Evolutionary conservation across 495 filamentous ascomycete species (phyloP).

Genomic region (Oleoguttula mirabilis): DNA sequence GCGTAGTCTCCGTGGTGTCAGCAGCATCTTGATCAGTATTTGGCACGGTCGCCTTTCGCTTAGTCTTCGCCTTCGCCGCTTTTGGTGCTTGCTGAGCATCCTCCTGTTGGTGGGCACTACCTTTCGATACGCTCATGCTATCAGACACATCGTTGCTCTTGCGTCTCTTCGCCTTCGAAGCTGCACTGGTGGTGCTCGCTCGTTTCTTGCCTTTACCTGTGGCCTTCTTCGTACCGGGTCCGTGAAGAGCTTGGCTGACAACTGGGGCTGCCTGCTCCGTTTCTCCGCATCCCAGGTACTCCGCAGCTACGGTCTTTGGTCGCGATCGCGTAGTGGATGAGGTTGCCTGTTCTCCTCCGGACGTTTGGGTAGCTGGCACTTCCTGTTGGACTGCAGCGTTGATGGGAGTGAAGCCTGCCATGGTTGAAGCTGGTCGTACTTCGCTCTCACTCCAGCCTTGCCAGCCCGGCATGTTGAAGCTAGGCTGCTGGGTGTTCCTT

Average conservation of each 20-base stretch:
- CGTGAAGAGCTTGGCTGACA: background rate
- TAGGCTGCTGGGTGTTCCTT: too few relatives aligned
- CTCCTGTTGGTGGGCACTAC: background rate
- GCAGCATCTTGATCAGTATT: background rate
- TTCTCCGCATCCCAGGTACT: background rate
- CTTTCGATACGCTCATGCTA: conserved; percentile 4
- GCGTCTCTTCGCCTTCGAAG: conserved; percentile 4
- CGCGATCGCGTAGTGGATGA: too few relatives aligned
- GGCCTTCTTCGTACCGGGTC: conserved; percentile 3
- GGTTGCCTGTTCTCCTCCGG: too few relatives aligned
- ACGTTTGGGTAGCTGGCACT: background rate
- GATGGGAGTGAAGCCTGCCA: conserved; percentile 12
- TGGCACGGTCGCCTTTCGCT: background rate
- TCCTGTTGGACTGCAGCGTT: conserved; percentile 1
- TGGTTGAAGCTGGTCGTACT: background rate
- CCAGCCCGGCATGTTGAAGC: conserved; percentile 10
- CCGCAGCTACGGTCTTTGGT: too few relatives aligned
- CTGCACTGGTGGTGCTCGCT: background rate
- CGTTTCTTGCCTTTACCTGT: conserved; percentile 1
- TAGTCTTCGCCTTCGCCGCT: background rate
- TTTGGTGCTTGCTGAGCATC: background rate
- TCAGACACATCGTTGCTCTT: conserved; percentile 11
- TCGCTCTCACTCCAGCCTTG: conserved; percentile 5
- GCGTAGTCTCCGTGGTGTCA: too few relatives aligned
- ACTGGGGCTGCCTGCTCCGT: background rate